phyloP scores from a whole-genome alignment of 1,284 basidiomycete genomes.

The Trichosporon sp. region DNA sequence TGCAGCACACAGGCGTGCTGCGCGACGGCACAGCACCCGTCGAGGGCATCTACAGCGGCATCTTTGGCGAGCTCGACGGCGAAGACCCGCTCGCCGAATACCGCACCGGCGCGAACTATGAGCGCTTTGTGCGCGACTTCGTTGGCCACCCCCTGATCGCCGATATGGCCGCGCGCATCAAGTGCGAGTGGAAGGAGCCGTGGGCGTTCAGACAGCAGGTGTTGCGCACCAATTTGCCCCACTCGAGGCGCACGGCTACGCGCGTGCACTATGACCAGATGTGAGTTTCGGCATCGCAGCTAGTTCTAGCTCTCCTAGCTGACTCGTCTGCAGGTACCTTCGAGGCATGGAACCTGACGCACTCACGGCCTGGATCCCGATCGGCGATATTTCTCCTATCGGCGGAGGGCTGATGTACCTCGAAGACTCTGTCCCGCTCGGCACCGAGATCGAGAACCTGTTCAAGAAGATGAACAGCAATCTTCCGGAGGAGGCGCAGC shows the following conservation, averaged over 20 bases:
- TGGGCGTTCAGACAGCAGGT: conserved; percentile 13
- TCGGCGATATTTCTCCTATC: conserved; percentile 24
- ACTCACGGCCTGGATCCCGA: conserved; percentile 31
- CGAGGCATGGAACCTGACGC: conserved; percentile 11
- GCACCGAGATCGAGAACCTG: conserved; percentile 23
- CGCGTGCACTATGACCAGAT: conserved; percentile 20
- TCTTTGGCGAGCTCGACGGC: neutral
- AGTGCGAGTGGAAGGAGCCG: conserved; percentile 14
- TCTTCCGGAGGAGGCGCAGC: conserved; percentile 20
- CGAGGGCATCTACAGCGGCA: conserved; percentile 15
- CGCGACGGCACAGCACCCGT: conserved; percentile 9
- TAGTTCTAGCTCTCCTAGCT: no score
- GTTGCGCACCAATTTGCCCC: conserved; percentile 17
- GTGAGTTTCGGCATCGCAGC: neutral
- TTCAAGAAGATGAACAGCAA: conserved; percentile 14
- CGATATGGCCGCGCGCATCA: conserved; percentile 6
- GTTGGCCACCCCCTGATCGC: conserved; percentile 6
- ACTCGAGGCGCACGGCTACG: conserved; percentile 10
- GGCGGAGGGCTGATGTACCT: conserved; percentile 31
- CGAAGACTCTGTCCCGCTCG: conserved; percentile 20
- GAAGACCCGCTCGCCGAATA: conserved; percentile 14
- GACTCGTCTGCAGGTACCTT: conserved; percentile 7
- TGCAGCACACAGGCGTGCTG: conserved; percentile 8
- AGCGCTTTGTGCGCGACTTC: conserved; percentile 11
- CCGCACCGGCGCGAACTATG: neutral